phyloP scores from a whole-genome alignment of 2,329 filamentous ascomycete species.

The Claviceps sp. region DNA sequence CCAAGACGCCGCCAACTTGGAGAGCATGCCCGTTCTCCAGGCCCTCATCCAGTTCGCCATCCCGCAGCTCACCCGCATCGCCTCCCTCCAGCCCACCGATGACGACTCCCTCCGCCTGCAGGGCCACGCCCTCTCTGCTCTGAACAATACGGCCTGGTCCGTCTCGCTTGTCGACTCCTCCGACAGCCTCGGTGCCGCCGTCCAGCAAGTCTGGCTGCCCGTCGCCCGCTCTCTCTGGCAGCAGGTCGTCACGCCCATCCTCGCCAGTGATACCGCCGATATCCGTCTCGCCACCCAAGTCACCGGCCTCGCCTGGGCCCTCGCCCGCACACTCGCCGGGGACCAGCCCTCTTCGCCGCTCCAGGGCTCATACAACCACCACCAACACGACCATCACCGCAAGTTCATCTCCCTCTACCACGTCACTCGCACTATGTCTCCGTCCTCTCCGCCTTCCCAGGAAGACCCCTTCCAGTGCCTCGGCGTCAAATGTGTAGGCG shows the following conservation, averaged over 20 bases:
- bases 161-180: constrained; percentile 47
- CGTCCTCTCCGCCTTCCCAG: constrained; percentile 11
- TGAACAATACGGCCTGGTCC: constrained; percentile 58
- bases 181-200: constrained; percentile 35
- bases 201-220: constrained; percentile 41
- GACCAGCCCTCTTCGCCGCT: constrained; percentile 25
- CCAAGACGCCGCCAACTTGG: constrained; percentile 22
- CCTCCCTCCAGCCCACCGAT: constrained; percentile 25
- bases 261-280: constrained; percentile 48
- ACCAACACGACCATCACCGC: constrained; percentile 40
- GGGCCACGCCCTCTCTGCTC: constrained; percentile 40
- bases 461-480: constrained; percentile 47
- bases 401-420: constrained; percentile 55
- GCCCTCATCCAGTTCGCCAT: constrained; percentile 23
- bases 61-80: constrained; percentile 33
- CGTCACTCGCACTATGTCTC: constrained; percentile 32
- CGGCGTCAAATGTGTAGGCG: constrained; percentile 53
- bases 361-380: neutral
- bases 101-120: constrained; percentile 34
- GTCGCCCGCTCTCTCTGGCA: constrained; percentile 44
- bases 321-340: constrained; percentile 41
- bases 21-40: constrained; percentile 41
- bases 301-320: constrained; percentile 52
- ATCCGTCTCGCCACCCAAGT: constrained; percentile 48
- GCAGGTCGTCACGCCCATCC: constrained; percentile 39